Evolutionary conservation across 2,329 filamentous ascomycete species (phyloP).

Genomic region (Capronia epimyces): DNA sequence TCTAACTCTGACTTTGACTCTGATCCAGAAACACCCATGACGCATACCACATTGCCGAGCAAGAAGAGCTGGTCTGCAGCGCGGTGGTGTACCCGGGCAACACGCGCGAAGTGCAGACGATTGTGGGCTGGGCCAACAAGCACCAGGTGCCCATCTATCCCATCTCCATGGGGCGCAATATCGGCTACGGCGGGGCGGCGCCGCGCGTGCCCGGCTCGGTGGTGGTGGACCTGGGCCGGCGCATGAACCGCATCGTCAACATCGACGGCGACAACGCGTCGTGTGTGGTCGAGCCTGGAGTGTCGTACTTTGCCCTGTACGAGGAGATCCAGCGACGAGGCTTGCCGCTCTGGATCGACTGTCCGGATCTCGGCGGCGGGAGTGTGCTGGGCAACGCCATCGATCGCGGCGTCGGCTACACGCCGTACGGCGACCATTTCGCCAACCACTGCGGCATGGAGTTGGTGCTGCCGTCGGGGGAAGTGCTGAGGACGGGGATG

Average conservation of each 20-base stretch:
- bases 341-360: constrained; percentile 45
- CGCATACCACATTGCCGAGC: constrained; percentile 40
- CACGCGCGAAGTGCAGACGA: constrained; percentile 35
- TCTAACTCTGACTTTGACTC: neutral
- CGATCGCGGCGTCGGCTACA: constrained; percentile 41
- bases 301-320: constrained; percentile 45
- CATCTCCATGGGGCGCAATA: constrained; percentile 41
- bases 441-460: constrained; percentile 44
- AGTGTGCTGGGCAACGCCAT: constrained; percentile 48
- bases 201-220: constrained; percentile 43
- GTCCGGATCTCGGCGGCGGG: constrained; percentile 48
- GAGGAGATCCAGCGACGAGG: constrained; percentile 37
- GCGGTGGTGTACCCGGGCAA: constrained; percentile 38
- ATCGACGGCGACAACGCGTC: constrained; percentile 34
- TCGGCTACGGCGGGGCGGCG: constrained; percentile 48
- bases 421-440: constrained; percentile 42
- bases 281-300: constrained; percentile 40
- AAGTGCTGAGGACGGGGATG: constrained; percentile 40
- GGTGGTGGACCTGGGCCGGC: constrained; percentile 42
- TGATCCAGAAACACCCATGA: constrained; percentile 40
- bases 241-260: constrained; percentile 34
- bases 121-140: constrained; percentile 34
- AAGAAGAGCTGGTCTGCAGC: constrained; percentile 42
- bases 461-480: constrained; percentile 39
- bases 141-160: constrained; percentile 35